These are phyloP conservation scores for Primulina eburnea DNA, from an alignment of 257 asterid genomes.

Conservation along the genomic window DNA sequence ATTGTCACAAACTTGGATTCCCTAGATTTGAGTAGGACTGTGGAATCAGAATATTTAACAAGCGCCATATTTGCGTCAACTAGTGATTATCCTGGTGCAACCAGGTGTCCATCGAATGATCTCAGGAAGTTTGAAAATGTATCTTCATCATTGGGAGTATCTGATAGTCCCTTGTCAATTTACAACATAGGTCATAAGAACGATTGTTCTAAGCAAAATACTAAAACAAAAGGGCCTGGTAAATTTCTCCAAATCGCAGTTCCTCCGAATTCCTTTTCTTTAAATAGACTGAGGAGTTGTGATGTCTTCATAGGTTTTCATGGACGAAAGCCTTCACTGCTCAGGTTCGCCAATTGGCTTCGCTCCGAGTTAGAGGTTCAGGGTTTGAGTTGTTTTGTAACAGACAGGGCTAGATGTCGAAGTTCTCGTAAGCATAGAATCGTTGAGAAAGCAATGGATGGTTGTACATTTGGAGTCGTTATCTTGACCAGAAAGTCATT, in stretches of 20 bases:
- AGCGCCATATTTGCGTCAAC: conserved; percentile 33
- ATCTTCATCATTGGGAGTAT: conserved; percentile 50
- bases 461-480: conserved; percentile 76
- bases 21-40: conserved; percentile 29
- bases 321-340: conserved; percentile 62
- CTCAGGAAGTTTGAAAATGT: conserved; percentile 38
- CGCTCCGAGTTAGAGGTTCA: conserved; percentile 81
- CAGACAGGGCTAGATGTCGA: conserved; percentile 65
- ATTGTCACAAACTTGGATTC: conserved; percentile 35
- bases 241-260: conserved; percentile 44
- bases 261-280: conserved; percentile 53
- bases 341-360: conserved; percentile 79
- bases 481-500: conserved; percentile 81
- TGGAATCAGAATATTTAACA: conserved; percentile 35
- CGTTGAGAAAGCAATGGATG: conserved; percentile 78
- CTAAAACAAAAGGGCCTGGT: conserved; percentile 45
- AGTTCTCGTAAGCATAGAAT: conserved; percentile 62
- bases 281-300: conserved; percentile 64
- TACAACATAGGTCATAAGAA: conserved; percentile 35
- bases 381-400: conserved; percentile 79
- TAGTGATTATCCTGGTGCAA: conserved; percentile 38
- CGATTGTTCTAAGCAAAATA: conserved; percentile 39
- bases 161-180: conserved; percentile 46
- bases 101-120: conserved; percentile 4
- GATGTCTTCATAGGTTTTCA: conserved; percentile 85